Conservation (phyloP, 2,329 filamentous ascomycete species). For the Sporothrix dimorphospora region DNA sequence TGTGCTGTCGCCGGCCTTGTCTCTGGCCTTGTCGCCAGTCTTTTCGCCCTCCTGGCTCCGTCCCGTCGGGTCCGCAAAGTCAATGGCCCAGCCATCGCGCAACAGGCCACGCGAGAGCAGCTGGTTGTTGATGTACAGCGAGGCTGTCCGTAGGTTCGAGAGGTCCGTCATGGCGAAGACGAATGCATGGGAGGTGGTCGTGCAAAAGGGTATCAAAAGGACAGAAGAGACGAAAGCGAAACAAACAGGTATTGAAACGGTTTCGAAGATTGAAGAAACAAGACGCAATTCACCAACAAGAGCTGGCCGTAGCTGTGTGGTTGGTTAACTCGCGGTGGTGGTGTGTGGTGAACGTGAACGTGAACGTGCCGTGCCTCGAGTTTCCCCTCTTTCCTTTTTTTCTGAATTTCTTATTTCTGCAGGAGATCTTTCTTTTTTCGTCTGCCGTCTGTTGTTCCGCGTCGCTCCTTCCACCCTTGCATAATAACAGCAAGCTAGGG, state of each 20-base stretch:
- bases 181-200: neutral
- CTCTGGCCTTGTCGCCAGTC: neutral
- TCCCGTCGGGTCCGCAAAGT: conserved; percentile 76
- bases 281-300: too few relatives aligned
- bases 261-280: neutral
- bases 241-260: neutral
- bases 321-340: neutral
- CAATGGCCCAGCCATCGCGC: conserved; percentile 71
- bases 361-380: neutral
- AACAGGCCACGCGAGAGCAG: conserved; percentile 67
- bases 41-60: conserved; percentile 50
- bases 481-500: neutral
- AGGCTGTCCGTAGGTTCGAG: conserved; percentile 67
- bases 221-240: neutral
- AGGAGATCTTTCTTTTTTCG: neutral
- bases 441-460: conserved; percentile 16
- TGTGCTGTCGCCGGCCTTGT: conserved; percentile 34
- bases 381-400: conserved; percentile 11
- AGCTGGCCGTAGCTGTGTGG: neutral
- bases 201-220: neutral
- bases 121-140: conserved; percentile 74
- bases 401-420: neutral
- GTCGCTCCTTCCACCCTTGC: conserved; percentile 23
- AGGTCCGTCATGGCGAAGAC: conserved; percentile 54
- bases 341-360: neutral